A percentile compares a stretch with the other conserved stretches of the same genome.
These are phyloP conservation scores for Geotrichum candidum DNA, from an alignment of 1,139 yeast genomes.

Conservation along the genomic window DNA sequence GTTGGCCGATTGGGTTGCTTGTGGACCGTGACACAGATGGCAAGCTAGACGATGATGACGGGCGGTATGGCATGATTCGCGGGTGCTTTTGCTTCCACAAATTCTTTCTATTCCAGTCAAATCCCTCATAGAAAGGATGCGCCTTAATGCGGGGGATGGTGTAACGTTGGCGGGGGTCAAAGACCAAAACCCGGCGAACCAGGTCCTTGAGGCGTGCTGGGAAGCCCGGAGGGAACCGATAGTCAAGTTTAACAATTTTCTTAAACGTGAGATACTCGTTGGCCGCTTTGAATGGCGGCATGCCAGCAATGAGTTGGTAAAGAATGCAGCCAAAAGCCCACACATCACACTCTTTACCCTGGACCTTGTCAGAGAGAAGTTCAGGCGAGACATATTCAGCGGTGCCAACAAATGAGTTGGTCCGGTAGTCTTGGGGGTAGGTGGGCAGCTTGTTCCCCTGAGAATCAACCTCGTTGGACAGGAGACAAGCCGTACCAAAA, in stretches of 20 bases:
- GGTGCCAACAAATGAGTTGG: constrained; percentile 84
- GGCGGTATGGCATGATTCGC: constrained; percentile 65
- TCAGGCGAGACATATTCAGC: constrained; percentile 93
- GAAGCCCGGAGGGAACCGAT: constrained; percentile 70
- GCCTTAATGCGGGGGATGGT: constrained; percentile 58
- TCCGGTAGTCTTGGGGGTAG: constrained; percentile 51
- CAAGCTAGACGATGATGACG: constrained; percentile 29
- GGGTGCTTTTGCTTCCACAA: constrained; percentile 76
- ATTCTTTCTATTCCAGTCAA: constrained; percentile 60
- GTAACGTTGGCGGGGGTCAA: constrained; percentile 61
- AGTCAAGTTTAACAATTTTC: constrained; percentile 79
- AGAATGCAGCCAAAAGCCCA: constrained; percentile 97
- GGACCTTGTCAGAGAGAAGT: constrained; percentile 69
- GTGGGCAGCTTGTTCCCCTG: constrained; percentile 19
- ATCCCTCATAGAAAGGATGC: constrained; percentile 65
- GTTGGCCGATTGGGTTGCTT: background rate
- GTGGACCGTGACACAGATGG: constrained; percentile 1
- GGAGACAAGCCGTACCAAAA: constrained; percentile 91
- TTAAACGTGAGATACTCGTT: constrained; percentile 94
- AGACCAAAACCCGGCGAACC: constrained; percentile 59
- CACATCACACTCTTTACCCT: constrained; percentile 83
- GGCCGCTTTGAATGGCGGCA: constrained; percentile 94
- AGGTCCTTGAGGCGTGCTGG: constrained; percentile 68
- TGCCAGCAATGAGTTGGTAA: constrained; percentile 89
- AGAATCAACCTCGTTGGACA: constrained; percentile 45